Evolutionary conservation across 257 asterid genomes (phyloP).

Genomic region (Verbena officinalis): DNA sequence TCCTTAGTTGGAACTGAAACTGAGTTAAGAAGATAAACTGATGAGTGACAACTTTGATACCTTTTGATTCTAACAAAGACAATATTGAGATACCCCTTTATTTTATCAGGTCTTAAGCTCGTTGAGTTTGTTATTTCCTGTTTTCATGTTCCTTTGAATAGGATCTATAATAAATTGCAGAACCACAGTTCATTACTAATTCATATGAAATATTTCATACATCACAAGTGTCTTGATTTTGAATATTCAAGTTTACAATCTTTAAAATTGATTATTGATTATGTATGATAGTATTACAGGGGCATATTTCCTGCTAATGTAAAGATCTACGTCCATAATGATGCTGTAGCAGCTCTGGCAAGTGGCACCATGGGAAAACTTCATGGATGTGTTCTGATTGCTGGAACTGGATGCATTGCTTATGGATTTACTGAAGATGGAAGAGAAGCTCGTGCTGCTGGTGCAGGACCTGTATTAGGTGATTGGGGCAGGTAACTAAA

Average conservation of each 20-base stretch:
- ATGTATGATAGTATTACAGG: constrained; percentile 44
- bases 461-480: constrained; percentile 96
- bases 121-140: background rate
- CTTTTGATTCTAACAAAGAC: constrained; percentile 16
- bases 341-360: constrained; percentile 98
- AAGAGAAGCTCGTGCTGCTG: constrained; percentile 94
- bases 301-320: constrained; percentile 65
- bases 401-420: constrained; percentile 96
- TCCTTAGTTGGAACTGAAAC: constrained; percentile 7
- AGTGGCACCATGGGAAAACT: constrained; percentile 98
- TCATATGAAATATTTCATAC: background rate
- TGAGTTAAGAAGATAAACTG: background rate
- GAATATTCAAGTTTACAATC: constrained; percentile 1
- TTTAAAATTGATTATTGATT: constrained; percentile 32
- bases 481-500: constrained; percentile 95
- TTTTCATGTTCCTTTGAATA: constrained; percentile 1
- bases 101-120: background rate
- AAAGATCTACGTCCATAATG: constrained; percentile 76
- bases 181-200: background rate
- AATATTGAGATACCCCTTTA: background rate
- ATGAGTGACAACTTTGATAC: constrained; percentile 3
- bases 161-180: constrained; percentile 11
- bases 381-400: constrained; percentile 90
- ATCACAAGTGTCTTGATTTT: constrained; percentile 17
- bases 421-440: constrained; percentile 95